Conservation (phyloP, 169 alveolate genomes). For the Ichthyophthirius multifiliis region DNA sequence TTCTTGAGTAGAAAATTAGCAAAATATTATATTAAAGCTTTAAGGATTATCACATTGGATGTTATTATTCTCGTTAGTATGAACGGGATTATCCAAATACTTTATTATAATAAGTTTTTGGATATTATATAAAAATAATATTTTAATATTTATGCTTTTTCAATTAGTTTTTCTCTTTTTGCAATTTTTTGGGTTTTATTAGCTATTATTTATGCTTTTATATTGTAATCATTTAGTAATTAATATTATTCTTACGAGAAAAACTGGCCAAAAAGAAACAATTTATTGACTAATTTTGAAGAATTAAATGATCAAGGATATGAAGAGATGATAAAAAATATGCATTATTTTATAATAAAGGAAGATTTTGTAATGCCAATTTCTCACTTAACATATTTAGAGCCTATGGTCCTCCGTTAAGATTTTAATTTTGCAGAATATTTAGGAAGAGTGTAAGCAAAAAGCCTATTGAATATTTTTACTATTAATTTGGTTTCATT, state of each 20-base stretch:
- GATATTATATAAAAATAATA: background rate
- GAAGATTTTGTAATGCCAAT: background rate
- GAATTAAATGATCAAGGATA: background rate
- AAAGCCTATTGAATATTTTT: background rate
- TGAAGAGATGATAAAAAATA: background rate
- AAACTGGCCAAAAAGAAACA: background rate
- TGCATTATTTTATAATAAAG: background rate
- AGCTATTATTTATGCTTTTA: slow-evolving; percentile 1
- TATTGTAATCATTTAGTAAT: background rate
- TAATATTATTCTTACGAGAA: background rate
- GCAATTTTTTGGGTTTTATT: background rate
- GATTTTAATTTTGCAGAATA: slow-evolving; percentile 3
- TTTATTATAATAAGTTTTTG: background rate
- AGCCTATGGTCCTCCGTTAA: background rate
- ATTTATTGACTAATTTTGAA: background rate
- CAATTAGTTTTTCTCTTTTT: background rate
- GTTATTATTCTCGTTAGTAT: background rate
- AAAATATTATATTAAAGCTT: background rate
- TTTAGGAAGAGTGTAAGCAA: background rate
- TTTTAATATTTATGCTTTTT: background rate
- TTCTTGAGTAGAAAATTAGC: background rate
- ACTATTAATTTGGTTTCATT: background rate
- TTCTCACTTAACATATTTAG: background rate
- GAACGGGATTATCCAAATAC: background rate
- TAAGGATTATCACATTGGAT: background rate